Evolutionary conservation across 2,329 filamentous ascomycete genomes (phyloP).

Genomic region (Cladosporium sp.): DNA sequence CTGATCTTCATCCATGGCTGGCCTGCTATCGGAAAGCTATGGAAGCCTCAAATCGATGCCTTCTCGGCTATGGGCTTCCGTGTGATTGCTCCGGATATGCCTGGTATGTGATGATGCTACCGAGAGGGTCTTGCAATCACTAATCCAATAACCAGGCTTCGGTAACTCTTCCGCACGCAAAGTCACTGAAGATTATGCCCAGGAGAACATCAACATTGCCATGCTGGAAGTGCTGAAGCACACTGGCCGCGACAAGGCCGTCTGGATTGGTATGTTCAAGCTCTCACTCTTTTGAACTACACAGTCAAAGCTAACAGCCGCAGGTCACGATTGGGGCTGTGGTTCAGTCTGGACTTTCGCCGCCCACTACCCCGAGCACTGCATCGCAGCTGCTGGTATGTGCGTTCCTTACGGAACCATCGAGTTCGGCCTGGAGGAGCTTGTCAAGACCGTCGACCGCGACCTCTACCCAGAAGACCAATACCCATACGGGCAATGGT

Average conservation of each 20-base stretch:
- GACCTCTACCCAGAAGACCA: constrained; percentile 48
- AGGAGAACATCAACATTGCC: constrained; percentile 32
- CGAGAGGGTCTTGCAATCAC: neutral
- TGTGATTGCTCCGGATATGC: constrained; percentile 37
- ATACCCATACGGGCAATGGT: constrained; percentile 42
- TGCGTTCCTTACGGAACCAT: constrained; percentile 45
- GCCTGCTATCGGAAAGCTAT: constrained; percentile 39
- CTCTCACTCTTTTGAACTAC: neutral
- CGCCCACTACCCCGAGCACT: constrained; percentile 36
- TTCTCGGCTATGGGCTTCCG: constrained; percentile 34
- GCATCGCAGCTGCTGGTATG: constrained; percentile 32
- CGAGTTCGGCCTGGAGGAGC: constrained; percentile 43
- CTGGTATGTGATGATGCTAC: constrained; percentile 16
- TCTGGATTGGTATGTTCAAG: constrained; percentile 45
- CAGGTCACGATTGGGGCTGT: constrained; percentile 47
- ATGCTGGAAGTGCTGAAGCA: constrained; percentile 43
- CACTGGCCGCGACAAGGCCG: constrained; percentile 40
- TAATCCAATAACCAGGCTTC: constrained; percentile 29
- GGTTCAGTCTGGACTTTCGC: constrained; percentile 36
- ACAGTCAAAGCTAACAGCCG: neutral
- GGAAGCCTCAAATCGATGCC: constrained; percentile 38
- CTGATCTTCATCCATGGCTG: constrained; percentile 36
- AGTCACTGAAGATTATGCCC: constrained; percentile 34
- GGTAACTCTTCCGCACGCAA: constrained; percentile 35
- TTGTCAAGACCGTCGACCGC: constrained; percentile 43